Base-by-base conservation (phyloP, 495 filamentous ascomycete species). In the Letharia columbiana region DNA sequence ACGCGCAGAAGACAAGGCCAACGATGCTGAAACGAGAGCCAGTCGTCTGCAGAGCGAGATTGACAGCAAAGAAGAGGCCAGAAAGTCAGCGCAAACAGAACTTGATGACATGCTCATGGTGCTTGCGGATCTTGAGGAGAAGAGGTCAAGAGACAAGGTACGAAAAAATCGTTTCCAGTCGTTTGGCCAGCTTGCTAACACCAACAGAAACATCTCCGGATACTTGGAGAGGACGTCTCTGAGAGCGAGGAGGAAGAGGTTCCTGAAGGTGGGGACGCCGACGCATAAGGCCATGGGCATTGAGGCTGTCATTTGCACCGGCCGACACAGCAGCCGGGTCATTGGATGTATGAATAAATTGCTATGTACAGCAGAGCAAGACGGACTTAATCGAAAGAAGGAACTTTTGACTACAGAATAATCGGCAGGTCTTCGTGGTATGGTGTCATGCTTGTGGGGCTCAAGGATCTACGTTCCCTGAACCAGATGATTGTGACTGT, bases 71-170 rank as follows among this genome's bases (percentile, higher is more conserved):
- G 88, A 91, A 71, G 83, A 86, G 69, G 84, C 88, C 67, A 83
- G 83, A 58, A 78, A 83, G 63, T 76, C 84, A 31, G 81, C 81
- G 33, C 89, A 93, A 71, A 76, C 79, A 20, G 91, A 94, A 72
- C 76, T 92, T 41, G 91, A 96, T 69, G 91, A 96, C 75, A 78
- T 96, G 70, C 77, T 96, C 47, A 89, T 94, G 79, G 86, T 96
- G 42, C 89, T 96, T 74, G 88, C 84, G n/a, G 91, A 96, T 71
- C 70, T 94, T n/a, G 91, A 96, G 74, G 88, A 92, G 60, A 95
- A 93, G 80, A 80, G 87, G 66, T 79, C 82, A 13, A 84, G 84
- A 65, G 91, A 94, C 71, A 94, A 92, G 84, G 90, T 91, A 79
- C 71, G 80, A 78, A 62, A 67, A 39, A 15, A 42, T 39, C 20